These are phyloP conservation scores for Taiwanofungus camphoratus DNA, from an alignment of 1,284 basidiomycete species.

Conservation along the genomic window DNA sequence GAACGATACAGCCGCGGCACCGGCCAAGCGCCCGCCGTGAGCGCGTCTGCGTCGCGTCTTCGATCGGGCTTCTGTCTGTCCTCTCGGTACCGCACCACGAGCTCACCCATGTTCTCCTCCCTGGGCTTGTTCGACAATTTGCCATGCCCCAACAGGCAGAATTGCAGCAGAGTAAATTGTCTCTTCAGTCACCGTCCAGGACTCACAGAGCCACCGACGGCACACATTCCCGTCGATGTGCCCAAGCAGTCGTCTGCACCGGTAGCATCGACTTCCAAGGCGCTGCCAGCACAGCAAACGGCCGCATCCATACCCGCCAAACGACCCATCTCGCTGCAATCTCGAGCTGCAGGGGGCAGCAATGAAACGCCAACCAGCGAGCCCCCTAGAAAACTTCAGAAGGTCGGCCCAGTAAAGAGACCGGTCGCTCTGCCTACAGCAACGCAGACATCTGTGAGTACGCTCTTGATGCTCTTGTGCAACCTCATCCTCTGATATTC, in stretches of 20 bases:
- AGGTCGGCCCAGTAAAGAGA: conserved; percentile 36
- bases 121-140: conserved; percentile 51
- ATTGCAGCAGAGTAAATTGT: conserved; percentile 51
- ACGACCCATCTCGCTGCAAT: conserved; percentile 20
- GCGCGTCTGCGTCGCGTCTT: too few relatives aligned
- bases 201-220: conserved; percentile 30
- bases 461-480: conserved; percentile 1
- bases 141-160: conserved; percentile 52
- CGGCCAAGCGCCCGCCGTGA: too few relatives aligned
- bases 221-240: conserved; percentile 35
- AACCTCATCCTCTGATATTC: background rate
- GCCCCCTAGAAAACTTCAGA: conserved; percentile 60
- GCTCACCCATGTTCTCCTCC: conserved; percentile 57
- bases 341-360: conserved; percentile 10
- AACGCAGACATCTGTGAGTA: conserved; percentile 33
- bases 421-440: conserved; percentile 37
- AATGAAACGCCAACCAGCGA: conserved; percentile 27
- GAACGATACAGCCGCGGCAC: too few relatives aligned
- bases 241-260: conserved; percentile 19
- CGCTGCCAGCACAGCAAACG: conserved; percentile 1
- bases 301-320: conserved; percentile 26
- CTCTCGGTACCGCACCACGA: background rate
- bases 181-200: conserved; percentile 55
- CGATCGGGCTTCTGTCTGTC: background rate
- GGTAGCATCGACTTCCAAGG: conserved; percentile 12